A percentile compares a stretch with the other conserved stretches of the same genome.
Evolutionary conservation across 495 filamentous ascomycete genomes (phyloP).

Genomic region (Penicillium dipodomyicola): DNA sequence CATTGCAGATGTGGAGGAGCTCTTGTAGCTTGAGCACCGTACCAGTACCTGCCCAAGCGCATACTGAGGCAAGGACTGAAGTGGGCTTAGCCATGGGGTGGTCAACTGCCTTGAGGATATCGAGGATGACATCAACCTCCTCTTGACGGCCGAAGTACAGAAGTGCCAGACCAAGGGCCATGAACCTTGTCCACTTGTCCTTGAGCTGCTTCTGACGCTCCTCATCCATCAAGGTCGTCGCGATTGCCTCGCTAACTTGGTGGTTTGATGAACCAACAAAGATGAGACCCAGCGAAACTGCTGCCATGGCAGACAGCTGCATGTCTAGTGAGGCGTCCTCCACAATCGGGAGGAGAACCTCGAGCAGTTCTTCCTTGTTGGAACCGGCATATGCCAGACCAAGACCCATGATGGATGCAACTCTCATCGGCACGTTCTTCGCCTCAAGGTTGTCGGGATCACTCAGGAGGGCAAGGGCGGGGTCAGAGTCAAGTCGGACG

Average conservation of each 20-base stretch:
- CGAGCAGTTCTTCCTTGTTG: conserved; percentile 78
- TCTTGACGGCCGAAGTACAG: conserved; percentile 96
- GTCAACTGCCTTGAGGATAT: conserved; percentile 92
- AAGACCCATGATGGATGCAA: conserved; percentile 91
- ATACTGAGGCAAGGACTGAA: conserved; percentile 86
- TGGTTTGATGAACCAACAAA: conserved; percentile 91
- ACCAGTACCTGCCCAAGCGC: conserved; percentile 95
- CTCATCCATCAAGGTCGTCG: conserved; percentile 87
- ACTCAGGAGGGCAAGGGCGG: conserved; percentile 78
- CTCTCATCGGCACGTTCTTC: conserved; percentile 71
- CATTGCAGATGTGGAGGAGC: conserved; percentile 93
- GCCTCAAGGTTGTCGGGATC: conserved; percentile 72
- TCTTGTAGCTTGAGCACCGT: conserved; percentile 96
- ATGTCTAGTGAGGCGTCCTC: conserved; percentile 78
- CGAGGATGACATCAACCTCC: conserved; percentile 91
- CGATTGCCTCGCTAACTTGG: conserved; percentile 82
- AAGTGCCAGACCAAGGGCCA: conserved; percentile 89
- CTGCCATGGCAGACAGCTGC: conserved; percentile 95
- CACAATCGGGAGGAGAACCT: conserved; percentile 80
- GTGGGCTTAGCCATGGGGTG: conserved; percentile 93
- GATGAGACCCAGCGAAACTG: conserved; percentile 82
- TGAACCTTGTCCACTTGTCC: conserved; percentile 96
- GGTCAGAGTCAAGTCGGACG: conserved; percentile 80
- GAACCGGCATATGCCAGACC: conserved; percentile 92
- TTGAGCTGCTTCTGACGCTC: conserved; percentile 83